A percentile compares a stretch with the other conserved stretches of the same genome.
These are phyloP conservation scores for Volvox reticuliferus DNA, from an alignment of 139 green algal species.

Conservation along the genomic window DNA sequence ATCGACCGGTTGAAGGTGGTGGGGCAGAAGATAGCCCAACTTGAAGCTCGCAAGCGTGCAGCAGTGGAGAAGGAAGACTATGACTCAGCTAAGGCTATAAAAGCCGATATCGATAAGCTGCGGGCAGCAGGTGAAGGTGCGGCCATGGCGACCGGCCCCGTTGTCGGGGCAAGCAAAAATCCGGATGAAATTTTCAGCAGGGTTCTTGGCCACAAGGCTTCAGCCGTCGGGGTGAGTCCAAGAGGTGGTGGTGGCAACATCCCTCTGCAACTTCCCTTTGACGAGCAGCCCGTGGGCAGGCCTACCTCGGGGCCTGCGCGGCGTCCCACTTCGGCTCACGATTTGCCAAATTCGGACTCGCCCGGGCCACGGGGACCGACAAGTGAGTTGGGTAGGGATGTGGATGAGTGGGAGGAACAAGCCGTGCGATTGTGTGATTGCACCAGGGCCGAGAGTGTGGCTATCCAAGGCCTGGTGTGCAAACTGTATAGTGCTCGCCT, in stretches of 20 bases:
- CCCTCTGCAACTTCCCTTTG: constrained; percentile 37
- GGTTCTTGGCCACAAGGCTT: constrained; percentile 54
- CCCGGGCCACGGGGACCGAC: constrained; percentile 12
- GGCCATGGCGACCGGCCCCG: constrained; percentile 41
- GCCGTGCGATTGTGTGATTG: too few species aligned
- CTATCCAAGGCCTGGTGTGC: too few species aligned
- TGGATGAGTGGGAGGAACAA: too few species aligned
- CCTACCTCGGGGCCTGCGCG: not conserved
- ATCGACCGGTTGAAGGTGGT: constrained; percentile 79
- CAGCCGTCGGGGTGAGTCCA: not conserved
- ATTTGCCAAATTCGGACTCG: not conserved
- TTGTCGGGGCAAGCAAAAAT: constrained; percentile 42
- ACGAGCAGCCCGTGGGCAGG: constrained; percentile 48
- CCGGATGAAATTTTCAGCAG: constrained; percentile 75
- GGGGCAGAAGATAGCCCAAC: constrained; percentile 78
- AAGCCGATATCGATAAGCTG: constrained; percentile 87
- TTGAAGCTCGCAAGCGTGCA: constrained; percentile 82
- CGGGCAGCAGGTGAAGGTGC: constrained; percentile 57
- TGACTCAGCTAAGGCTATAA: constrained; percentile 93
- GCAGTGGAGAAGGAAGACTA: constrained; percentile 94
- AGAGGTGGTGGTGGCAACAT: not conserved
- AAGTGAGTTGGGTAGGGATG: not conserved
- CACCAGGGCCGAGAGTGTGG: too few species aligned
- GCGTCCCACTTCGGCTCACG: not conserved
- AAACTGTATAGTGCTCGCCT: too few species aligned